phyloP scores from a whole-genome alignment of 768 basidiomycete species.

The Russula emetica region DNA sequence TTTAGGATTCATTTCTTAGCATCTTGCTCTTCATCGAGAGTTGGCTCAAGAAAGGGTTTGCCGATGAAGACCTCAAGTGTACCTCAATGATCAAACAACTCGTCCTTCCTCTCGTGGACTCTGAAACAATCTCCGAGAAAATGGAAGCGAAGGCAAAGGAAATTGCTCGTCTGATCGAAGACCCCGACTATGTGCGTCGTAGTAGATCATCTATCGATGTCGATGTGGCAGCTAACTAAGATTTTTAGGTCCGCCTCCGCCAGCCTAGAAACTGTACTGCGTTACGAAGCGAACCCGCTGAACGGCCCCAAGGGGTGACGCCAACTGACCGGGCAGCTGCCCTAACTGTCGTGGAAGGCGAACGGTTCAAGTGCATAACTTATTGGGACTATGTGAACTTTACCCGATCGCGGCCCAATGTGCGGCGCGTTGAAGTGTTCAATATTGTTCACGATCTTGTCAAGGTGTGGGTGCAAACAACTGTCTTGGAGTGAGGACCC shows the following conservation, averaged over 20 bases:
- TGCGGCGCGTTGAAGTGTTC: conserved; percentile 11
- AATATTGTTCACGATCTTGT: conserved; percentile 15
- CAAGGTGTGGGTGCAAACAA: conserved; percentile 7
- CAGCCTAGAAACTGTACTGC: background rate
- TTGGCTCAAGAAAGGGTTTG: conserved; percentile 22
- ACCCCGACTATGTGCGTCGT: conserved; percentile 9
- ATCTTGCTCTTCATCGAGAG: conserved; percentile 19
- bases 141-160: conserved; percentile 17
- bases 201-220: background rate
- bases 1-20: background rate
- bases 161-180: background rate
- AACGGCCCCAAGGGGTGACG: background rate
- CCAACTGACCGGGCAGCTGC: conserved; percentile 12
- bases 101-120: background rate
- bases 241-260: conserved; percentile 13
- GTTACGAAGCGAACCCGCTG: conserved; percentile 1
- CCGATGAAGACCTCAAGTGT: conserved; percentile 12
- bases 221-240: background rate
- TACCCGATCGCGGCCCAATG: background rate
- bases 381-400: conserved; percentile 24
- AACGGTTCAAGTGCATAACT: conserved; percentile 18
- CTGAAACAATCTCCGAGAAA: conserved; percentile 4
- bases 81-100: conserved; percentile 11
- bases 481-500: conserved; percentile 6
- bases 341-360: conserved; percentile 15